Conservation (phyloP, 192 early-diverging fungal genomes). For the Umbelopsis sp. region DNA sequence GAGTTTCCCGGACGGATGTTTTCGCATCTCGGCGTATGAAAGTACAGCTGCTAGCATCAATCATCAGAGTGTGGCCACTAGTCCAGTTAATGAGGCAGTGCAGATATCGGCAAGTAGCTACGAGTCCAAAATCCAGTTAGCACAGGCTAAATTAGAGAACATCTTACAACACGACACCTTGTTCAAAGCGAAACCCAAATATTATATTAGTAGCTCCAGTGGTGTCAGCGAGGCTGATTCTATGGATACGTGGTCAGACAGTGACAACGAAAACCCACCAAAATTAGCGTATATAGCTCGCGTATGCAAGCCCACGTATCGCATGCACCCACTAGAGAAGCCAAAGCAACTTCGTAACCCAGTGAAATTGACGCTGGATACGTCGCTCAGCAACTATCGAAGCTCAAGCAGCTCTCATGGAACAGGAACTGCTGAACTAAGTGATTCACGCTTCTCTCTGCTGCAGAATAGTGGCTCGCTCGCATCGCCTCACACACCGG, state of each 20-base stretch:
- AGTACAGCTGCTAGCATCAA: background rate
- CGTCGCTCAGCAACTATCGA: background rate
- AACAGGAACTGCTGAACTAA: background rate
- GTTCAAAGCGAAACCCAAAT: too few relatives aligned
- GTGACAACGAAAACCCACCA: background rate
- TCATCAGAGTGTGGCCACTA: background rate
- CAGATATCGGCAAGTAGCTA: too few relatives aligned
- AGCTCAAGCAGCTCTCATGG: background rate
- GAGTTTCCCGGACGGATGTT: background rate
- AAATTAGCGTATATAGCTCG: background rate
- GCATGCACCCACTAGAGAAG: background rate
- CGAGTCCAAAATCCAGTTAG: too few relatives aligned
- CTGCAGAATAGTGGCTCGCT: background rate
- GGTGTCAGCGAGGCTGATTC: background rate
- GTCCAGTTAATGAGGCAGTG: too few relatives aligned
- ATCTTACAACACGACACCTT: too few relatives aligned
- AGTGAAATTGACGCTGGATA: background rate
- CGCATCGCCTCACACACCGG: background rate
- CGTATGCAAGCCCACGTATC: background rate
- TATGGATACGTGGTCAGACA: background rate
- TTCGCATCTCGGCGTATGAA: background rate
- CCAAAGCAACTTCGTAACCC: background rate
- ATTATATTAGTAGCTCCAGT: background rate
- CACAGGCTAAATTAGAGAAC: too few relatives aligned
- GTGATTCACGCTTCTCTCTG: slow-evolving; percentile 1